phyloP scores from a whole-genome alignment of 2,329 filamentous ascomycete species.

The Scytalidium lignicola region DNA sequence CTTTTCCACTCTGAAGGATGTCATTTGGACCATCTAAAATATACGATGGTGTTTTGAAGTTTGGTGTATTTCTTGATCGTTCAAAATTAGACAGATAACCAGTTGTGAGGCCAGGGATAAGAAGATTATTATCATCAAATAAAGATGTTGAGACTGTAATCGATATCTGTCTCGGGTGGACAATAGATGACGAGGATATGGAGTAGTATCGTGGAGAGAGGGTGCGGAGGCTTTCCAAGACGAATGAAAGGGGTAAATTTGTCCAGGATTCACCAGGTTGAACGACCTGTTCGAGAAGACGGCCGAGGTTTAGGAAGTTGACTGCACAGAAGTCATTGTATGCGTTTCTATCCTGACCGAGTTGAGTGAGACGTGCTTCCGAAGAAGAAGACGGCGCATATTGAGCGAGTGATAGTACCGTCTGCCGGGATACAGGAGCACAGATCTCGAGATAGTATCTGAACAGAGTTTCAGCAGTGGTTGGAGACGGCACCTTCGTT shows the following conservation, averaged over 20 bases:
- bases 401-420: conserved; percentile 28
- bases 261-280: conserved; percentile 22
- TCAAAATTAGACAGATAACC: conserved; percentile 32
- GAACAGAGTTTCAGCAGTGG: conserved; percentile 29
- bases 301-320: conserved; percentile 10
- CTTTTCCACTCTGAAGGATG: conserved; percentile 15
- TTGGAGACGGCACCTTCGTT: conserved; percentile 4
- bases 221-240: conserved; percentile 49
- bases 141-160: conserved; percentile 34
- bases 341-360: conserved; percentile 6
- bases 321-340: conserved; percentile 7
- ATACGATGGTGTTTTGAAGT: conserved; percentile 6
- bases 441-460: conserved; percentile 40
- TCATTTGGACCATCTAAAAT: conserved; percentile 12
- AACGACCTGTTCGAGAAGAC: conserved; percentile 6
- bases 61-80: conserved; percentile 6
- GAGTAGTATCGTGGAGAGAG: conserved; percentile 57
- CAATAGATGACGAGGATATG: conserved; percentile 49
- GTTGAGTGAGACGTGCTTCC: conserved; percentile 11
- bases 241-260: conserved; percentile 45
- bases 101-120: conserved; percentile 32
- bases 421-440: conserved; percentile 33
- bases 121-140: conserved; percentile 1
- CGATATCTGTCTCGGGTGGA: conserved; percentile 36
- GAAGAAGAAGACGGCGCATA: conserved; percentile 31